Base-by-base conservation (phyloP, 208 protist species). In the Acanthamoeba castellanii region DNA sequence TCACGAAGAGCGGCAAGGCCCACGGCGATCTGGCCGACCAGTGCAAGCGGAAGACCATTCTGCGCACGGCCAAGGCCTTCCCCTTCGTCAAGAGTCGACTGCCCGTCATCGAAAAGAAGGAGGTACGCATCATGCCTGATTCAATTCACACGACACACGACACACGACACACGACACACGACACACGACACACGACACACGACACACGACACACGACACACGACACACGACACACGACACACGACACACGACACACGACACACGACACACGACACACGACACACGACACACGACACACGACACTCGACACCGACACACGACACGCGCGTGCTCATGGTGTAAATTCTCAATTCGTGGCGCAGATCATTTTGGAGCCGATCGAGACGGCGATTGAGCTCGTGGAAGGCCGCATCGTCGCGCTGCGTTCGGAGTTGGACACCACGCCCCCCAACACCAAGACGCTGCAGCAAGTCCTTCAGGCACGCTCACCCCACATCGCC, bases 1-100 rank as follows among this genome's bases (percentile, higher is more conserved):
- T 97, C 47, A 98, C 97, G 11, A 78, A 96, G 34, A 74, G 37
- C 59, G 96, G 96, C 27, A 97, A 96, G 57, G 76, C 92, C 34
- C 95, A 97, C 34, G 96, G 96, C 20, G 55, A 90, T 9, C 95
- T 98, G 20, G 94, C 64, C 9, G 97, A 98, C 30, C 97, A 97
- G 85, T 98, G 95, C 45, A 96, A 97, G 55, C 72, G 81, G 47
- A 97, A 97, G 84, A 97, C 96, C 8, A 97, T 98, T 50, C 72
- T 98, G 22, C 96, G 68, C 20, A 90, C 88, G 14, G 50, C 85
- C 30, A 93, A 85, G 18, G 37, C 88, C 37, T 98, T 98, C 89
- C 97, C 97, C 37, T 96, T 95, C 57, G 91, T 98, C 5, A 95
- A 97, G 37, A 98, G 94, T 34, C 85, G 97, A 50, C 87, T 97